Evolutionary conservation across 768 basidiomycete species (phyloP), one percentile per base, ranked within the genome.

Genomic region (Leccinum ochraceum): DNA sequence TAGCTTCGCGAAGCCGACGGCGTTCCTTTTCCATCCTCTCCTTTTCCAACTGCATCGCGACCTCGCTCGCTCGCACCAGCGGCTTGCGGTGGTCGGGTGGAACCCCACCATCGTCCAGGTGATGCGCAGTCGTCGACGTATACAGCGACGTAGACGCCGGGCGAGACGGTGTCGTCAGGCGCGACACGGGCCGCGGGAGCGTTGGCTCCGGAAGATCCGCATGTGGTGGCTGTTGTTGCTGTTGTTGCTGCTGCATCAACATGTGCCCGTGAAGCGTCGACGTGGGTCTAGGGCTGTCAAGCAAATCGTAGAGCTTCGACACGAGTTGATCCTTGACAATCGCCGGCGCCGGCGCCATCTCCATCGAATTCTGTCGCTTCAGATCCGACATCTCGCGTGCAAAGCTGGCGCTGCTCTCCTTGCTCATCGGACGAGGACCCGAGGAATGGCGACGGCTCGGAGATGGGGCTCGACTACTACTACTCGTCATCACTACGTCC

Each of bases 31-130:
- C 71, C 64, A 75, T 53, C 70, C 77, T 64, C 64, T 79, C 78
- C 58, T 76, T 81, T 67, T 85, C 84, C 26, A 83, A 67, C 16
- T 79, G 82, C 74, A 80, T 78, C 5, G 84, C 85, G 53, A 78
- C 82, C 42, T 78, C 78, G 59, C 83, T 85, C 10, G 85, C 85
- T 55, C 78, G 78, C 24, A 82, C 82, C 28, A 81, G 53, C 39
- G 71, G 71, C 52, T 39, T 39, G 8, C 69, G 69, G 36, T 69
- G 60, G 24, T 70, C 69, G 1, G 58, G 30, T 28, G 30, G 56
- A 17, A 13, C 46, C 46, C 39, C 39, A 17, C 39, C 39, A 3
- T 71, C 68, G 1, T 70, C 66, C 4, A 62, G 44, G 30, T 66
- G 50, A 13, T 63, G 66, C 26, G 53, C 54, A 0, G 65, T 7